Evolutionary conservation across 768 basidiomycete species (phyloP), one percentile per base, ranked within the genome.

Genomic region (Lactarius psammicola): DNA sequence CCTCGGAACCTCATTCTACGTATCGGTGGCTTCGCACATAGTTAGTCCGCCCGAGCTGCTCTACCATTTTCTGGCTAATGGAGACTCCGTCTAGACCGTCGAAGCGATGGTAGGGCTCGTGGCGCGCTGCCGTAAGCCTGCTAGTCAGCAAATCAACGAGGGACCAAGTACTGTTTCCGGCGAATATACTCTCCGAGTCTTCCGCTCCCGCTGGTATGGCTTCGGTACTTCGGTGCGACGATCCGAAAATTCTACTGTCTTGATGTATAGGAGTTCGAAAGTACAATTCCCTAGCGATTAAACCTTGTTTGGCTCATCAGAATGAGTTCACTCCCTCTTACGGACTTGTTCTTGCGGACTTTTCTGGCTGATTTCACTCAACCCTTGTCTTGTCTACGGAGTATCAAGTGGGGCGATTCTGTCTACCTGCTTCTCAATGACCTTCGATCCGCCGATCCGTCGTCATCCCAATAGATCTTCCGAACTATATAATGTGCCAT

Each of bases 1-100:
- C 0, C 66, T 81, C 54, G 69, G 82, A 30, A 71, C 75, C 15
- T 53, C 77, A 20, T 38, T 38, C 72, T 83, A 30, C 65, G 68
- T 42, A 34, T 67, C 20, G 73, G 70, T 20, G 72, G 72, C 13
- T 55, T 75, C 18, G 40, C 23, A 4, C 46, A 42, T 13, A 59
- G 68, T 13, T 33, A 65, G 46, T 56, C 23, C 46, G 64, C 69
- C 10, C 60, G 56, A n/a, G 5, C 59, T 44, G 55, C n/a, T 51
- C 49, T 13, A 31, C 62, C 13, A n/a, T n/a, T n/a, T n/a, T n/a
- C n/a, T n/a, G n/a, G n/a, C n/a, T n/a, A 46, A 23, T 60, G 61
- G 63, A 53, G 33, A 9, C 66, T 60, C 28, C 62, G 42, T 53
- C 17, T 20, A 13, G 46, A 8, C 11, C 20, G n/a, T 44, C 60